Conservation (phyloP, 441 rosid species). For the Pelargonium cotyledonis region DNA sequence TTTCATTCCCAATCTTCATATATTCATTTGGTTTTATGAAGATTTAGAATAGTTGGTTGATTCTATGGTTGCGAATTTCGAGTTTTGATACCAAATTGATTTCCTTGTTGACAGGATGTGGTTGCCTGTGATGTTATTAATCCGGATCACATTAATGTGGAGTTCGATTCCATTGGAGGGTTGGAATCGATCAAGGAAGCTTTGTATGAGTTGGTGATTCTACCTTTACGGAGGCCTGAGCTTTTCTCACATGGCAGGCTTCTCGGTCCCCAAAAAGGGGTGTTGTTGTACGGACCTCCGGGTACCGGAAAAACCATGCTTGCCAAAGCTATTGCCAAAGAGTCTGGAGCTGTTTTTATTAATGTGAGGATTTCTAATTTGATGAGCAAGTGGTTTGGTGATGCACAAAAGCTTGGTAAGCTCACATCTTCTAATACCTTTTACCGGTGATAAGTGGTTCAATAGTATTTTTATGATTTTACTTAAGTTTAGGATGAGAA, state of each 20-base stretch:
- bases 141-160: slow-evolving; percentile 84
- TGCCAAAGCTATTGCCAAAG: slow-evolving; percentile 95
- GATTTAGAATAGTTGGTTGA: neutral
- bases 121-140: slow-evolving; percentile 93
- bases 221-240: slow-evolving; percentile 77
- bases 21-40: no score
- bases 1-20: no score
- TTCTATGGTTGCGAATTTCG: neutral
- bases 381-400: slow-evolving; percentile 99
- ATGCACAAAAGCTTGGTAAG: slow-evolving; percentile 97
- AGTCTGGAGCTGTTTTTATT: slow-evolving; percentile 90
- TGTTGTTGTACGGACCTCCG: slow-evolving; percentile 85
- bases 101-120: slow-evolving; percentile 52
- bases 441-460: neutral
- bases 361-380: slow-evolving; percentile 79
- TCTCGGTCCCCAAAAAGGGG: slow-evolving; percentile 94
- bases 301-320: slow-evolving; percentile 99
- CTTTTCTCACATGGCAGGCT: slow-evolving; percentile 82
- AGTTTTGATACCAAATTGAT: neutral
- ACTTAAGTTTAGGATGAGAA: no score
- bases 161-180: slow-evolving; percentile 87
- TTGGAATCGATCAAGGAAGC: slow-evolving; percentile 64
- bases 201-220: slow-evolving; percentile 78
- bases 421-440: neutral
- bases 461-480: no score